phyloP scores from a whole-genome alignment of 108 stramenopile genomes.

The Nitzschia sp. region DNA sequence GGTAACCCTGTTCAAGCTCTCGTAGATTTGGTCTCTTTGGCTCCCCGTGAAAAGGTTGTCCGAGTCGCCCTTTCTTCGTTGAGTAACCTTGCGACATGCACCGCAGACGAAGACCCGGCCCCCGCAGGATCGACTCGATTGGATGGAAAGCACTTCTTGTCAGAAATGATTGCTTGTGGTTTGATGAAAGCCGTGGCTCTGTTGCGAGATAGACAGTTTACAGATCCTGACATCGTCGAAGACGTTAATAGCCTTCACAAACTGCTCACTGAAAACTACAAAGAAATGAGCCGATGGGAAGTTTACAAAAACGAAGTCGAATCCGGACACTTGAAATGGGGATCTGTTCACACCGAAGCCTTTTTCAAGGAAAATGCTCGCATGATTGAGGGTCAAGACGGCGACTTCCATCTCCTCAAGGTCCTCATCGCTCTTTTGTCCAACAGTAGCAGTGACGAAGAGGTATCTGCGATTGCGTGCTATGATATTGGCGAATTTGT shows the following conservation, averaged over 20 bases:
- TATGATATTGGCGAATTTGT: constrained; percentile 98
- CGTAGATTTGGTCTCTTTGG: constrained; percentile 82
- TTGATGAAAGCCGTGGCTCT: constrained; percentile 85
- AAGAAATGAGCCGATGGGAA: constrained; percentile 93
- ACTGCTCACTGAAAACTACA: constrained; percentile 81
- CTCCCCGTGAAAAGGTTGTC: constrained; percentile 93
- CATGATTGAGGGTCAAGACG: constrained; percentile 80
- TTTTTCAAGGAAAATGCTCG: constrained; percentile 90
- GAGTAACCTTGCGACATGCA: constrained; percentile 79
- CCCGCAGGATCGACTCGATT: constrained; percentile 26
- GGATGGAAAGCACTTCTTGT: constrained; percentile 69
- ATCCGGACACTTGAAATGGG: constrained; percentile 92
- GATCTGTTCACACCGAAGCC: constrained; percentile 91
- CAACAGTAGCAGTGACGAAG: constrained; percentile 76
- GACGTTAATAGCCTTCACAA: constrained; percentile 83
- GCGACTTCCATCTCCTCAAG: constrained; percentile 76
- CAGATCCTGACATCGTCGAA: constrained; percentile 87
- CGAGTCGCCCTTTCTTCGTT: constrained; percentile 86
- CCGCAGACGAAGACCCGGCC: constrained; percentile 41
- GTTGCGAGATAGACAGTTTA: constrained; percentile 86
- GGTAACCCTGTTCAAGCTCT: constrained; percentile 60
- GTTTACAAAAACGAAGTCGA: constrained; percentile 91
- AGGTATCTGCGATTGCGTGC: constrained; percentile 93
- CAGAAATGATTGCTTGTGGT: constrained; percentile 91
- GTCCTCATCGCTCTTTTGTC: constrained; percentile 82